A percentile compares a stretch with the other conserved stretches of the same genome.
Evolutionary conservation across 768 basidiomycete species (phyloP).

Genomic region (Boletellus sp.): DNA sequence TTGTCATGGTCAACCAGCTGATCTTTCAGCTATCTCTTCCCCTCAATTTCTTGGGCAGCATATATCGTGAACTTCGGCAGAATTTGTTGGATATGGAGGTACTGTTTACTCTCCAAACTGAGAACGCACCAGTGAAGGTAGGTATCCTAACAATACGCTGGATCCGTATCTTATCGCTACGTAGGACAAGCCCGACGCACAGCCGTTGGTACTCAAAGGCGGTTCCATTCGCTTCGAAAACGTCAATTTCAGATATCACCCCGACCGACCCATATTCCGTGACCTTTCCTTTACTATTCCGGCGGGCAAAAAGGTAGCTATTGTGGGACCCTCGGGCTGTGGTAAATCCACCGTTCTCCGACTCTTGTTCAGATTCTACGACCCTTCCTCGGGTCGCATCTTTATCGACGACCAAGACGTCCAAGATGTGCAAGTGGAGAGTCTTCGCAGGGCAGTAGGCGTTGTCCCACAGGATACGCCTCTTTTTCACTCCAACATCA

Average conservation of each 20-base stretch:
- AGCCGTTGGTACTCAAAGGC: slow-evolving; percentile 65
- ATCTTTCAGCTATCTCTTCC: slow-evolving; percentile 97
- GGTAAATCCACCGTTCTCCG: slow-evolving; percentile 97
- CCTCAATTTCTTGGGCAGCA: slow-evolving; percentile 94
- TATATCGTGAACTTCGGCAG: slow-evolving; percentile 95
- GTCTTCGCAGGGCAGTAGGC: slow-evolving; percentile 73
- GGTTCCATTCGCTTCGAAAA: slow-evolving; percentile 93
- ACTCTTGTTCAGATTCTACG: slow-evolving; percentile 92
- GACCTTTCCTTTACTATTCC: slow-evolving; percentile 87
- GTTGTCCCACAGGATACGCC: slow-evolving; percentile 99
- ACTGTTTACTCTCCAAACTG: slow-evolving; percentile 82
- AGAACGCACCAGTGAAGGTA: slow-evolving; percentile 70
- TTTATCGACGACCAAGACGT: slow-evolving; percentile 87
- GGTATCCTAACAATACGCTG: not conserved
- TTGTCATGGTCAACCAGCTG: slow-evolving; percentile 99
- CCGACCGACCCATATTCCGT: slow-evolving; percentile 88
- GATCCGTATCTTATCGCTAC: not conserved
- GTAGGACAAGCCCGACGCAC: slow-evolving; percentile 68
- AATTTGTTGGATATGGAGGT: slow-evolving; percentile 97
- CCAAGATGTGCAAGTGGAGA: slow-evolving; percentile 62
- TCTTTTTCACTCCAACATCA: slow-evolving; percentile 90
- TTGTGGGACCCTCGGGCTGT: slow-evolving; percentile 95
- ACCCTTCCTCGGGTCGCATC: slow-evolving; percentile 77
- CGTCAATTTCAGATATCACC: slow-evolving; percentile 87
- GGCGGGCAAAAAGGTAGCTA: slow-evolving; percentile 93